A percentile compares a stretch with the other conserved stretches of the same genome.
phyloP scores from a whole-genome alignment of 805 yeast species.

The Ogataea ramenticola region DNA sequence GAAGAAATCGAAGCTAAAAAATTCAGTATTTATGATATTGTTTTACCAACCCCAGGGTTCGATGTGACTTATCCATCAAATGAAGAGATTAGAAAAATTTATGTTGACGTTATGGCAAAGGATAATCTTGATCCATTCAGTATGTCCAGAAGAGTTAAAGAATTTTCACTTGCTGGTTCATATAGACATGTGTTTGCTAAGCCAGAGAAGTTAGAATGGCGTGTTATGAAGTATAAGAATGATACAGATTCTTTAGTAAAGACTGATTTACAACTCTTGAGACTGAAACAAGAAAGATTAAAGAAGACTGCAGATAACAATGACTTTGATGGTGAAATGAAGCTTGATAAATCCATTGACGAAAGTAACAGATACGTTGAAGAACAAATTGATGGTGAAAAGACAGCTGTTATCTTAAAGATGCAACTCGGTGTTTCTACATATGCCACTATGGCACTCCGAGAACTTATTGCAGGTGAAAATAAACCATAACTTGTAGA shows the following conservation, averaged over 20 bases:
- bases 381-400: conserved; percentile 29
- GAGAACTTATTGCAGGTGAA: conserved; percentile 47
- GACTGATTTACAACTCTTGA: conserved; percentile 65
- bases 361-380: conserved; percentile 1
- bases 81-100: conserved; percentile 48
- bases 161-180: conserved; percentile 87
- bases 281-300: conserved; percentile 15
- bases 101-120: conserved; percentile 63
- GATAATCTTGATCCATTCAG: conserved; percentile 80
- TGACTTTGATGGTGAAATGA: conserved; percentile 1
- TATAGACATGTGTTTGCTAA: conserved; percentile 69
- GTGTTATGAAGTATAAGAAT: conserved; percentile 51
- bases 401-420: conserved; percentile 65
- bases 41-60: conserved; percentile 95
- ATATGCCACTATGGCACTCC: conserved; percentile 95
- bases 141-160: conserved; percentile 80
- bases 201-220: conserved; percentile 58
- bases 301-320: conserved; percentile 6
- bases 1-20: conserved; percentile 57
- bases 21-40: conserved; percentile 72
- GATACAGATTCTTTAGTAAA: conserved; percentile 66
- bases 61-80: conserved; percentile 83
- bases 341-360: background rate
- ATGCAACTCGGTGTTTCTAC: conserved; percentile 79
- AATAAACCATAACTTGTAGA: background rate